Percentiles rank a stretch among this genome's conserved stretches.
Evolutionary conservation across 192 early-diverging fungal species (phyloP).

Genomic region (Obelidium mucronatum): DNA sequence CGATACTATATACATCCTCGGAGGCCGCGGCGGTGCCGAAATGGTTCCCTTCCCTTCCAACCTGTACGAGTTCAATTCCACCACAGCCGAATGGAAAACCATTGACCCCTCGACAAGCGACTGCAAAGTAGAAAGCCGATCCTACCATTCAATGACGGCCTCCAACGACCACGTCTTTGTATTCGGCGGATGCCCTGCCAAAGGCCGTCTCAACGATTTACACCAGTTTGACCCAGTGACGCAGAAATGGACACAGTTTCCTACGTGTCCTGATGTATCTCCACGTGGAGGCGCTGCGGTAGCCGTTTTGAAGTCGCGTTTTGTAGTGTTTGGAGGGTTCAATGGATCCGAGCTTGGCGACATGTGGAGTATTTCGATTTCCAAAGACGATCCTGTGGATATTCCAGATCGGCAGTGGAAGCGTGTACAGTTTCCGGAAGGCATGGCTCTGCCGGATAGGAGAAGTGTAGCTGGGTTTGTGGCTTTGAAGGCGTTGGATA

Average conservation of each 20-base stretch:
- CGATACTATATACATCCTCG: neutral
- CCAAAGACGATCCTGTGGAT: neutral
- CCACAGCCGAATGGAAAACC: neutral
- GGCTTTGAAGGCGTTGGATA: neutral
- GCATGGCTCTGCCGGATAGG: neutral
- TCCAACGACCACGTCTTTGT: neutral
- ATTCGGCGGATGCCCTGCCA: conserved; percentile 11
- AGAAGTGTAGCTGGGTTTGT: conserved; percentile 16
- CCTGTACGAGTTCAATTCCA: conserved; percentile 11
- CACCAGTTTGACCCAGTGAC: neutral
- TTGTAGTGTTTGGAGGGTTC: conserved; percentile 18
- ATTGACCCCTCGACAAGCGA: neutral
- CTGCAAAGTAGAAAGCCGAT: neutral
- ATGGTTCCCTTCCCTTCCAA: conserved; percentile 9
- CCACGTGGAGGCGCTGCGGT: neutral
- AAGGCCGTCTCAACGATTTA: conserved; percentile 13
- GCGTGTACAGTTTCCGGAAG: neutral
- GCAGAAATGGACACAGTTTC: neutral
- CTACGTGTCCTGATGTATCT: neutral
- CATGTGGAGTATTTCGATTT: neutral
- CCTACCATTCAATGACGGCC: conserved; percentile 16
- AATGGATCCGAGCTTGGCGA: conserved; percentile 9
- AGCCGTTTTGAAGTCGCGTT: neutral
- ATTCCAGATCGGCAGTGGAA: neutral
- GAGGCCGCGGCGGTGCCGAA: conserved; percentile 13